phyloP scores from a whole-genome alignment of 495 filamentous ascomycete genomes.

The Apiosordaria backusii region DNA sequence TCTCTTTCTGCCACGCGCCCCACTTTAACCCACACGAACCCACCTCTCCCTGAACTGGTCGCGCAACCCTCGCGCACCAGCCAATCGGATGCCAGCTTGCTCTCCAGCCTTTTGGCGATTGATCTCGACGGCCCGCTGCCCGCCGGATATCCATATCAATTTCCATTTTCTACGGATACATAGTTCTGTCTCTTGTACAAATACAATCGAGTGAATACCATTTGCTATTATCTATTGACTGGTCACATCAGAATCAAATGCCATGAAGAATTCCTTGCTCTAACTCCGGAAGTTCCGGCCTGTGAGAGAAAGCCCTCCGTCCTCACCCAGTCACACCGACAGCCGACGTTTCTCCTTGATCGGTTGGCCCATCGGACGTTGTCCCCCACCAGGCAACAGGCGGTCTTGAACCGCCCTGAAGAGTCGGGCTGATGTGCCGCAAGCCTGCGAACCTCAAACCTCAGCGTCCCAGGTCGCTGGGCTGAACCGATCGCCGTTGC shows the following conservation, averaged over 20 bases:
- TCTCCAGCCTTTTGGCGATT: not conserved
- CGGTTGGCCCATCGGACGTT: slow-evolving; percentile 2
- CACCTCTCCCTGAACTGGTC: not conserved
- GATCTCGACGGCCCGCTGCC: slow-evolving; percentile 3
- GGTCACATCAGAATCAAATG: not conserved
- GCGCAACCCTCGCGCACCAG: slow-evolving; percentile 5
- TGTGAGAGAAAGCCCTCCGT: not conserved
- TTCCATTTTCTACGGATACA: not conserved
- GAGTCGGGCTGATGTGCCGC: slow-evolving; percentile 4
- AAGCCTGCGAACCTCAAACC: slow-evolving; percentile 8
- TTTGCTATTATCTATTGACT: not conserved
- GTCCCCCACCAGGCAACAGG: slow-evolving; percentile 8
- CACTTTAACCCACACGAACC: not conserved
- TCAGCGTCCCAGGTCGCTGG: slow-evolving; percentile 7
- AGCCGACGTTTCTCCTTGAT: not conserved
- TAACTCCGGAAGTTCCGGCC: not conserved
- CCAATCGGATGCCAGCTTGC: slow-evolving; percentile 17
- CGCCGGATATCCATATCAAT: slow-evolving; percentile 5
- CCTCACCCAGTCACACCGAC: not conserved
- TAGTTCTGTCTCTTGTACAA: no score
- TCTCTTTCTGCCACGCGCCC: slow-evolving; percentile 5
- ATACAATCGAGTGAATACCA: not conserved
- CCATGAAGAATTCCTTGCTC: not conserved
- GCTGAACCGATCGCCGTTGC: not conserved
- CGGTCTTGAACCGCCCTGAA: not conserved